Evolutionary conservation across 192 early-diverging fungal species (phyloP).

Genomic region (Podila horticola): DNA sequence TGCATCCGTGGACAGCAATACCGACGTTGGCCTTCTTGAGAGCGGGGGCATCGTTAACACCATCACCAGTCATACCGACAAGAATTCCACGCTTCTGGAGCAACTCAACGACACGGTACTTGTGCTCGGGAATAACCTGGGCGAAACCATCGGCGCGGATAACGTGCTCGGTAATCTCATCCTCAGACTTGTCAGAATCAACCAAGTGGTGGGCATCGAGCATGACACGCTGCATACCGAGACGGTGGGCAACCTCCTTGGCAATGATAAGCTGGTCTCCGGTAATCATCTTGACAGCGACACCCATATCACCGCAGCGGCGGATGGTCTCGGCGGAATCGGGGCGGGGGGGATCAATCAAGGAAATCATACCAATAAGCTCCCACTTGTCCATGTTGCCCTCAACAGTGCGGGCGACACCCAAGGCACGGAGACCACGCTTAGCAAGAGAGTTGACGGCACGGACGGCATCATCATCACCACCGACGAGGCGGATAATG

Average conservation of each 20-base stretch:
- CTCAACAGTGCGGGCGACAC: conserved; percentile 83
- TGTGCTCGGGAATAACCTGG: conserved; percentile 98
- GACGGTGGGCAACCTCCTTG: conserved; percentile 86
- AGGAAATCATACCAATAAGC: conserved; percentile 86
- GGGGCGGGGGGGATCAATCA: conserved; percentile 84
- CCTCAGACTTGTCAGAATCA: conserved; percentile 80
- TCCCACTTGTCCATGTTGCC: conserved; percentile 75
- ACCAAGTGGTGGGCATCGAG: conserved; percentile 88
- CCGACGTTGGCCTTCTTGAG: conserved; percentile 98
- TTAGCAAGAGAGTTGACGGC: conserved; percentile 88
- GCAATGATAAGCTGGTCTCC: conserved; percentile 91
- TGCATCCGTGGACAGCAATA: conserved; percentile 96
- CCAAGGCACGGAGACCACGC: conserved; percentile 85
- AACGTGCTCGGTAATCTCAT: conserved; percentile 85
- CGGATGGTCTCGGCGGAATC: conserved; percentile 86
- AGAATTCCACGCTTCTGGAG: conserved; percentile 88
- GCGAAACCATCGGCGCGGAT: conserved; percentile 95
- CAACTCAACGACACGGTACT: conserved; percentile 96
- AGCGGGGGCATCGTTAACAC: conserved; percentile 98
- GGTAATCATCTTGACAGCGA: conserved; percentile 92
- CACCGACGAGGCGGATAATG: conserved; percentile 84
- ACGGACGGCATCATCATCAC: conserved; percentile 81
- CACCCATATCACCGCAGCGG: conserved; percentile 81
- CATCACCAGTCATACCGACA: conserved; percentile 97
- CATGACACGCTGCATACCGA: conserved; percentile 89